Evolutionary conservation across 75 land plant genomes (phyloP).

Genomic region (Sequoia sempervirens): DNA sequence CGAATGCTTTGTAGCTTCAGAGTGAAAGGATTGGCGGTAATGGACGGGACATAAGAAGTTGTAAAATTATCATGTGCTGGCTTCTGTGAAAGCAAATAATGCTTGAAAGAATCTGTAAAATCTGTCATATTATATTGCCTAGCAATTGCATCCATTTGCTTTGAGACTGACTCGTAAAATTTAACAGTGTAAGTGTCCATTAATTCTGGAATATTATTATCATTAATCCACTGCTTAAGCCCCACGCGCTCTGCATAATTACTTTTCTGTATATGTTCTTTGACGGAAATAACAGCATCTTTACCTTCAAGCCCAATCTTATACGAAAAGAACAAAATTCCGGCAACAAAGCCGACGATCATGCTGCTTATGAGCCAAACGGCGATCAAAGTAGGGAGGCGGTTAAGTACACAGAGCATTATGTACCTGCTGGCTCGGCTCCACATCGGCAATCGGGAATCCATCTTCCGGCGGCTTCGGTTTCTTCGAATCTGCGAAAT

Average conservation of each 20-base stretch:
- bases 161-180: slow-evolving; percentile 55
- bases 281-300: slow-evolving; percentile 70
- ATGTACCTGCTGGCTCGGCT: slow-evolving; percentile 21
- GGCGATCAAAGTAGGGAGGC: slow-evolving; percentile 54
- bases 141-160: slow-evolving; percentile 66
- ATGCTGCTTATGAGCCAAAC: slow-evolving; percentile 57
- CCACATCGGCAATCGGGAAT: not conserved
- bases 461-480: too few species aligned
- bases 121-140: slow-evolving; percentile 77
- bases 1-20: slow-evolving; percentile 47
- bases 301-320: slow-evolving; percentile 83
- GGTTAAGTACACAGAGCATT: slow-evolving; percentile 7
- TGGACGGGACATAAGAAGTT: slow-evolving; percentile 17
- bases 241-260: slow-evolving; percentile 73
- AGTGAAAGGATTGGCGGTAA: slow-evolving; percentile 37
- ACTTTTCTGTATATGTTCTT: slow-evolving; percentile 60
- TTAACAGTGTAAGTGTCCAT: slow-evolving; percentile 62
- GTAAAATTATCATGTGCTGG: slow-evolving; percentile 13
- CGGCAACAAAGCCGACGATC: slow-evolving; percentile 59
- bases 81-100: slow-evolving; percentile 35
- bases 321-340: slow-evolving; percentile 72
- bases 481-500: slow-evolving; percentile 15
- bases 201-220: slow-evolving; percentile 63
- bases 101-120: slow-evolving; percentile 54
- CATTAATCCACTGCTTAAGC: slow-evolving; percentile 79